A percentile compares a stretch with the other conserved stretches of the same genome.
Evolutionary conservation across 2,329 filamentous ascomycete species (phyloP).

Genomic region (Diplodia sapinea): DNA sequence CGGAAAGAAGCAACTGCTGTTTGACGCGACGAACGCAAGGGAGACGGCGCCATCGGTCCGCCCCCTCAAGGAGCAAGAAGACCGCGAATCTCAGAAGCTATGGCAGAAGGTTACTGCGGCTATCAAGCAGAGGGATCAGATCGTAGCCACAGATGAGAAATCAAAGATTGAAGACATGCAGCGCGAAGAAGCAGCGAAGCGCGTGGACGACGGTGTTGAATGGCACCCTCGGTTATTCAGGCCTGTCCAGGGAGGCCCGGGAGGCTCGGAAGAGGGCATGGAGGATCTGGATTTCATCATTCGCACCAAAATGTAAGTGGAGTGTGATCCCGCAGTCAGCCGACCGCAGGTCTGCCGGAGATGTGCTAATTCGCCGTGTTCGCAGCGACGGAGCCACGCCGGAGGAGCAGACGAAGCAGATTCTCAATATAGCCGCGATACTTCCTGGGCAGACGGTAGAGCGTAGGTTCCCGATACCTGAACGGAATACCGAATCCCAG

Average conservation of each 20-base stretch:
- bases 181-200: slow-evolving; percentile 81
- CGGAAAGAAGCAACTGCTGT: slow-evolving; percentile 85
- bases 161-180: slow-evolving; percentile 94
- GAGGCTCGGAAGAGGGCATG: slow-evolving; percentile 76
- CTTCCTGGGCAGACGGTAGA: slow-evolving; percentile 70
- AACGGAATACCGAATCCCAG: slow-evolving; percentile 46
- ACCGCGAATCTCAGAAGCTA: slow-evolving; percentile 85
- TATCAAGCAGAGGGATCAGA: slow-evolving; percentile 84
- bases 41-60: slow-evolving; percentile 75
- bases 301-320: slow-evolving; percentile 76
- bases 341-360: not conserved
- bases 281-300: slow-evolving; percentile 96
- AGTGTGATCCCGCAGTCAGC: slow-evolving; percentile 3
- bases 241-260: slow-evolving; percentile 71
- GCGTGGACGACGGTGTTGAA: slow-evolving; percentile 77
- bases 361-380: slow-evolving; percentile 31
- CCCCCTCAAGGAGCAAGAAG: slow-evolving; percentile 83
- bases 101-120: slow-evolving; percentile 84
- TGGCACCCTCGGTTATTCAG: slow-evolving; percentile 91
- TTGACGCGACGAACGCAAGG: slow-evolving; percentile 80
- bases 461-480: slow-evolving; percentile 63
- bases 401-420: slow-evolving; percentile 76
- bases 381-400: slow-evolving; percentile 68
- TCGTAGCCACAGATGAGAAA: slow-evolving; percentile 90
- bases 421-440: slow-evolving; percentile 84